phyloP scores from a whole-genome alignment of 2,329 filamentous ascomycete genomes.

The Elsinoe fawcettii region DNA sequence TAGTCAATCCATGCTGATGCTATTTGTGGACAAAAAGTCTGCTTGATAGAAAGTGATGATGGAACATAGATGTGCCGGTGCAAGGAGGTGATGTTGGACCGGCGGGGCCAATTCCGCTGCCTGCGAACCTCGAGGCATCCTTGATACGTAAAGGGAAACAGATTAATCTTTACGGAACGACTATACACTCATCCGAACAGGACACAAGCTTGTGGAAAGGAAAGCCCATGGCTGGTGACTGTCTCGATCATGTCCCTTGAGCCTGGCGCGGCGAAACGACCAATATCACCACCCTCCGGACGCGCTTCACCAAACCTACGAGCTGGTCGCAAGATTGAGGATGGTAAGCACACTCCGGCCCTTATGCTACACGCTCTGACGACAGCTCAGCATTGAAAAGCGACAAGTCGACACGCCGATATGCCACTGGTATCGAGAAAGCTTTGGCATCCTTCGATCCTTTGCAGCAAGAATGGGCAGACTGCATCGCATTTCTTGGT shows the following conservation, averaged over 20 bases:
- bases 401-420: conserved; percentile 70
- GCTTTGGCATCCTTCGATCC: conserved; percentile 86
- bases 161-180: no score
- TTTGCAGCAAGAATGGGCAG: conserved; percentile 93
- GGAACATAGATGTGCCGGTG: not conserved
- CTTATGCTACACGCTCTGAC: not conserved
- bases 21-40: not conserved
- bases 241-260: conserved; percentile 13
- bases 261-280: not conserved
- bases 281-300: conserved; percentile 5
- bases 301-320: conserved; percentile 9
- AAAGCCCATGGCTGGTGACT: conserved; percentile 24
- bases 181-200: no score
- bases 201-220: not conserved
- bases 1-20: not conserved
- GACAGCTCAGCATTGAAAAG: conserved; percentile 36
- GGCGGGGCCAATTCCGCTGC: conserved; percentile 9
- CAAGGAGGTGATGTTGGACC: not conserved
- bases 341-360: not conserved
- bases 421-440: conserved; percentile 80
- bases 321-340: conserved; percentile 7
- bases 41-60: not conserved
- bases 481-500: conserved; percentile 96
- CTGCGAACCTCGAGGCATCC: not conserved
- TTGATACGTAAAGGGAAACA: not conserved